phyloP scores from a whole-genome alignment of 2,329 filamentous ascomycete genomes.

The Aureobasidium sp. region DNA sequence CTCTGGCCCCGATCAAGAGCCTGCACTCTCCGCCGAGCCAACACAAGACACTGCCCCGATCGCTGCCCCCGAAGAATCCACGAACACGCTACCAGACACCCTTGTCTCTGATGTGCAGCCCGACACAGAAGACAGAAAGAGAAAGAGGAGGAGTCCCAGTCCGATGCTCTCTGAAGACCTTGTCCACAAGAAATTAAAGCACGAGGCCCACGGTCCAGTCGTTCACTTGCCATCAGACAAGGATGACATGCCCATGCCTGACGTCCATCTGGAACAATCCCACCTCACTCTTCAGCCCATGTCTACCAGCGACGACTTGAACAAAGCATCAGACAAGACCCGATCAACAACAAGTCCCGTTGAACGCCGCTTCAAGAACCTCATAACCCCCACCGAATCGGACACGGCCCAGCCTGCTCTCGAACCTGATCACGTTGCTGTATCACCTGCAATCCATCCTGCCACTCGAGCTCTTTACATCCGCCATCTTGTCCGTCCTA shows the following conservation, averaged over 20 bases:
- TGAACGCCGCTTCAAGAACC: conserved; percentile 29
- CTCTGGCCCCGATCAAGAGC: too few species aligned
- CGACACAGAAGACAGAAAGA: conserved; percentile 29
- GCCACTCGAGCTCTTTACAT: conserved; percentile 72
- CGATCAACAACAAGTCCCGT: not conserved
- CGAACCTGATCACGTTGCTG: conserved; percentile 12
- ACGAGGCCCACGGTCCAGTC: conserved; percentile 18
- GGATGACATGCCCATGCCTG: conserved; percentile 18
- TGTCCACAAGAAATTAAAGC: conserved; percentile 39
- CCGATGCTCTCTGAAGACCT: conserved; percentile 31
- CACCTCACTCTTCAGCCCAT: conserved; percentile 10
- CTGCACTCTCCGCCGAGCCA: too few species aligned
- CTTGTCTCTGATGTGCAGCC: not conserved
- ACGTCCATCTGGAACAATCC: conserved; percentile 20
- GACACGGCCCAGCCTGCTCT: not conserved
- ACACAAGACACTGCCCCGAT: too few species aligned
- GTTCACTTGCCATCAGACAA: not conserved
- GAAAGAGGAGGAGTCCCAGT: conserved; percentile 36
- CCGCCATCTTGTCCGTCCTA: conserved; percentile 78
- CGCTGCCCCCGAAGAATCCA: not conserved
- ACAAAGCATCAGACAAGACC: not conserved
- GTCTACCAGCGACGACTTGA: conserved; percentile 10
- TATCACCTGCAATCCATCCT: conserved; percentile 35
- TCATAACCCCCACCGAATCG: conserved; percentile 17
- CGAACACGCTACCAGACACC: not conserved